Base-by-base conservation (phyloP, 768 basidiomycete genomes). In the Galerina sulciceps region DNA sequence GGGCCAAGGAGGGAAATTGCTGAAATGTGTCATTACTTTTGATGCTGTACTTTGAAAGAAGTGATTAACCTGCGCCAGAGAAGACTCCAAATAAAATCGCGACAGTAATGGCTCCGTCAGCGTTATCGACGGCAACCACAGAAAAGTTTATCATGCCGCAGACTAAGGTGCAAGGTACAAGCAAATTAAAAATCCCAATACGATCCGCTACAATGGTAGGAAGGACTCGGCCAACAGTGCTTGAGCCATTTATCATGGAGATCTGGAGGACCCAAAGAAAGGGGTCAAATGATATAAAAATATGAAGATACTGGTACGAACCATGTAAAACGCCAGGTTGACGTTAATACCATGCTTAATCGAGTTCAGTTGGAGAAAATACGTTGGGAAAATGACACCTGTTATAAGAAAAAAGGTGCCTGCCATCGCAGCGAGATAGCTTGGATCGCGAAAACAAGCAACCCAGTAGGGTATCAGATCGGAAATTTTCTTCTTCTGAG, bases 41-140 rank as follows among this genome's bases (percentile, higher is more conserved):
- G 42, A 18, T 34, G 14, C 42, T 13, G 14, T 36, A 35, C n/a
- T 14, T 26, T 34, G 14, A 31, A 43, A 23, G 15, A 6, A 26
- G 40, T 66, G 52, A 34, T 14, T 55, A n/a, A 55, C 53, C 26
- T 55, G 53, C 53, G 4, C 76, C 77, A 6, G 75, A 70, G n/a
- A 75, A 77, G 59, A 77, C 75, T 1, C 79, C 79, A 55, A 76
- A 79, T 11, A 79, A 58, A 11, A 78, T 60, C 4, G 75, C 70
- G 26, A 80, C 67, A 6, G 69, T 55, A 35, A 74, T 62, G 18
- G 73, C 65, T 17, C 74, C 68, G 0, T 63, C 68, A 14, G 69
- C 61, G 26, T 54, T 60, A 36, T 66, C 70, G 36, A 75, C 61
- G 11, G 65, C 72, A 42, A 75, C 67, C 65, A 79, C 71, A 4